Conservation (phyloP, 2,329 filamentous ascomycete genomes). For the Alternaria hordeiaustralica region DNA sequence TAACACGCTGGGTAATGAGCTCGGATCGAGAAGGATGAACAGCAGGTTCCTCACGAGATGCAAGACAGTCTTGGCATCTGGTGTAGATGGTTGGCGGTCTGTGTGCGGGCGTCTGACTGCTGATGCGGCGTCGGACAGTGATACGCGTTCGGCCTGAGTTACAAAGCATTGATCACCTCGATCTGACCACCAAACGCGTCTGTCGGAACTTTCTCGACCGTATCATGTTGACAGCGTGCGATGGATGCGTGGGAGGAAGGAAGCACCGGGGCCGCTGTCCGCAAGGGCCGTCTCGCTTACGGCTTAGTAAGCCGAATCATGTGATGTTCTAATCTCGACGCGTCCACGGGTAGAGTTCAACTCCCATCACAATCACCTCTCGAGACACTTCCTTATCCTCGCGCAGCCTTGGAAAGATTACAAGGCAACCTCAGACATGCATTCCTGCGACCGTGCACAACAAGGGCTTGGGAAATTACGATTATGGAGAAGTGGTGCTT, state of each 20-base stretch:
- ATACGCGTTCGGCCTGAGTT: neutral
- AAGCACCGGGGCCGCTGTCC: neutral
- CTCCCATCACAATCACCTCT: neutral
- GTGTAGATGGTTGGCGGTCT: neutral
- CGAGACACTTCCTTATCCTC: neutral
- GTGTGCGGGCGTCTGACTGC: neutral
- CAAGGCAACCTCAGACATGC: neutral
- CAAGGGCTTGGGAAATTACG: neutral
- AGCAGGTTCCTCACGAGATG: neutral
- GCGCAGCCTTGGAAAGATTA: neutral
- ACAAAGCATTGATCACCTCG: neutral
- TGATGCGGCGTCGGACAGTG: neutral
- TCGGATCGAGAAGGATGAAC: neutral
- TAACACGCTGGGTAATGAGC: neutral
- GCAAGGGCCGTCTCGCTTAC: neutral
- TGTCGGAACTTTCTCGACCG: neutral
- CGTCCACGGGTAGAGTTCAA: neutral
- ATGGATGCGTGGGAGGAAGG: neutral
- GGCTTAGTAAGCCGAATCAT: neutral
- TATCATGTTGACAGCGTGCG: neutral
- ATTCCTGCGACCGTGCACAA: neutral
- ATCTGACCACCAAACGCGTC: neutral
- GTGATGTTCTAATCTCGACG: neutral
- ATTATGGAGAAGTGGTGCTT: conserved; percentile 15
- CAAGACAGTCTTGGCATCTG: neutral